Percentiles rank a stretch among this genome's conserved stretches.
Evolutionary conservation across 2,329 filamentous ascomycete species (phyloP).

Genomic region (Microdochium paspali): DNA sequence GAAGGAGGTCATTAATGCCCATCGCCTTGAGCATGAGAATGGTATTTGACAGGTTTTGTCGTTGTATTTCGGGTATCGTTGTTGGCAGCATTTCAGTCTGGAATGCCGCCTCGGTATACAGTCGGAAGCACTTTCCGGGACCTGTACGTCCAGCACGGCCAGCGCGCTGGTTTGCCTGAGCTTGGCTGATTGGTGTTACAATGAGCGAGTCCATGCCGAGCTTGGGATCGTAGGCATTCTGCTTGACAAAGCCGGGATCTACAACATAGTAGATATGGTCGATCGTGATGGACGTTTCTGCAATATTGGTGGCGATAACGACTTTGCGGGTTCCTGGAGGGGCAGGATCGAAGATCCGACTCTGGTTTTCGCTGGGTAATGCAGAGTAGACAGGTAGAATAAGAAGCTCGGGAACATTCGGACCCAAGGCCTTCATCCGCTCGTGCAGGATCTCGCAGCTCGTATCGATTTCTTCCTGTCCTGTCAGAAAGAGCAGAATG

Average conservation of each 20-base stretch:
- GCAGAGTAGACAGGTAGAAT: slow-evolving; percentile 96
- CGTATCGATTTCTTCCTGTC: slow-evolving; percentile 96
- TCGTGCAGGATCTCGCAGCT: slow-evolving; percentile 87
- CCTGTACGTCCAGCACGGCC: slow-evolving; percentile 90
- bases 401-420: slow-evolving; percentile 81
- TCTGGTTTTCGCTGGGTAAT: slow-evolving; percentile 88
- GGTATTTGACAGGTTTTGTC: slow-evolving; percentile 84
- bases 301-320: slow-evolving; percentile 96
- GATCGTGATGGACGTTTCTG: slow-evolving; percentile 95
- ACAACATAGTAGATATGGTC: slow-evolving; percentile 97
- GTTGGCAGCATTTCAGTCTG: slow-evolving; percentile 96
- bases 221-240: slow-evolving; percentile 94
- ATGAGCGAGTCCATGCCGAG: slow-evolving; percentile 95
- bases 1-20: slow-evolving; percentile 95
- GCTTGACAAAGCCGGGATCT: slow-evolving; percentile 95
- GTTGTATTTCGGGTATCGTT: slow-evolving; percentile 91
- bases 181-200: slow-evolving; percentile 92
- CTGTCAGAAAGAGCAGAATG: slow-evolving; percentile 93
- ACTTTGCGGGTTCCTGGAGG: slow-evolving; percentile 82
- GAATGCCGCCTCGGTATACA: slow-evolving; percentile 93
- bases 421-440: slow-evolving; percentile 90
- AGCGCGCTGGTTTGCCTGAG: slow-evolving; percentile 88
- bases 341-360: slow-evolving; percentile 87
- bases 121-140: slow-evolving; percentile 87
- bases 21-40: slow-evolving; percentile 98